These are phyloP conservation scores for Leccinum imitatum DNA, from an alignment of 768 basidiomycete species.

Conservation along the genomic window DNA sequence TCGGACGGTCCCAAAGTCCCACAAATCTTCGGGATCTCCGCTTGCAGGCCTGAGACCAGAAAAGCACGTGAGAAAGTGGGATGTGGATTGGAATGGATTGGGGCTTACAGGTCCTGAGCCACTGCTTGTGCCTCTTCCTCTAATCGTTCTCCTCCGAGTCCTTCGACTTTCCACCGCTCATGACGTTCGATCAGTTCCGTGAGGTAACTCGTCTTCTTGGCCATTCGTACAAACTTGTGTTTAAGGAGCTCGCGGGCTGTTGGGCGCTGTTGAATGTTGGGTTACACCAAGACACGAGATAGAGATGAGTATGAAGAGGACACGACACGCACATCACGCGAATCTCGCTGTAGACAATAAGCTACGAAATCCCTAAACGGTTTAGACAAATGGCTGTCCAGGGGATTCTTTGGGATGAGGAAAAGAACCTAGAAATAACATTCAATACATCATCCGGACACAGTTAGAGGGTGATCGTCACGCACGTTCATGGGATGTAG, in stretches of 20 bases:
- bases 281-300: conserved; percentile 15
- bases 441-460: background rate
- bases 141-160: conserved; percentile 30
- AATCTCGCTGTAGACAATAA: conserved; percentile 91
- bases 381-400: conserved; percentile 91
- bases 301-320: background rate
- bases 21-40: conserved; percentile 77
- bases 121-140: conserved; percentile 46
- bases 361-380: conserved; percentile 93
- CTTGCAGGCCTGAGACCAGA: conserved; percentile 43
- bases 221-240: conserved; percentile 94
- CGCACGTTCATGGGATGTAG: conserved; percentile 98
- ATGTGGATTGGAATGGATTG: background rate
- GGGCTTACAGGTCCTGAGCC: conserved; percentile 61
- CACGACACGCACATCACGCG: conserved; percentile 66
- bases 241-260: conserved; percentile 93
- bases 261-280: conserved; percentile 62
- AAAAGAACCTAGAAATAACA: conserved; percentile 72
- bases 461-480: background rate
- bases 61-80: background rate
- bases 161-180: conserved; percentile 91
- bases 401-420: conserved; percentile 96
- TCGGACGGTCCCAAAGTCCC: conserved; percentile 98
- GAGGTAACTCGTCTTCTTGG: conserved; percentile 91
- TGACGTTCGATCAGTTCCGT: conserved; percentile 95